Evolutionary conservation across 106 monocot species (phyloP).

Genomic region (Platanthera guangdongensis): DNA sequence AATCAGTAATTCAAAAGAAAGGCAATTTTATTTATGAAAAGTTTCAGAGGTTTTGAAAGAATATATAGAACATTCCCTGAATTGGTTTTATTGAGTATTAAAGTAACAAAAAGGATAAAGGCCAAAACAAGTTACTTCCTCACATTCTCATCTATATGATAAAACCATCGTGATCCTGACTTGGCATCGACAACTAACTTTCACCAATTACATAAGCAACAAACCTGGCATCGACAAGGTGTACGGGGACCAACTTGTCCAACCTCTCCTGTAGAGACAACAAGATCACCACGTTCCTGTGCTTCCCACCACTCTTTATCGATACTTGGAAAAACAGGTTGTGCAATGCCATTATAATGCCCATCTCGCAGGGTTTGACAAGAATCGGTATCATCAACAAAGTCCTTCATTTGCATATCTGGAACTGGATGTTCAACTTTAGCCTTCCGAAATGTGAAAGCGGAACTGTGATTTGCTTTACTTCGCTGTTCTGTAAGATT

Average conservation of each 20-base stretch:
- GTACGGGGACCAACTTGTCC: slow-evolving; percentile 93
- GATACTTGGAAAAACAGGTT: slow-evolving; percentile 12
- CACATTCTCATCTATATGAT: neutral
- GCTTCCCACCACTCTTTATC: slow-evolving; percentile 90
- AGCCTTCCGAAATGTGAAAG: slow-evolving; percentile 28
- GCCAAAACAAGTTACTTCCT: neutral
- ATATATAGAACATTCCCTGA: neutral
- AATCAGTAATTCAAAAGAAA: neutral
- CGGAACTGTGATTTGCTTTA: slow-evolving; percentile 23
- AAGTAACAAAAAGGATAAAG: neutral
- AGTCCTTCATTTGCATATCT: slow-evolving; percentile 74
- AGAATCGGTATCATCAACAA: slow-evolving; percentile 66
- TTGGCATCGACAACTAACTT: slow-evolving; percentile 20
- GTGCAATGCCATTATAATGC: slow-evolving; percentile 17
- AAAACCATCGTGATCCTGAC: neutral
- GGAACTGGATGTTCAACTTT: slow-evolving; percentile 28
- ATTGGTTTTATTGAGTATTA: neutral
- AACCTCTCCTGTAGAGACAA: slow-evolving; percentile 50
- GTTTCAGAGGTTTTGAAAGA: neutral
- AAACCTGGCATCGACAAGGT: slow-evolving; percentile 83
- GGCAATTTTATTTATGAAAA: neutral
- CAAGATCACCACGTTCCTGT: slow-evolving; percentile 59
- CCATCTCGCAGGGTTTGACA: slow-evolving; percentile 17
- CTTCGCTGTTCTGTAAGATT: slow-evolving; percentile 31
- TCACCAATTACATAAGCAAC: slow-evolving; percentile 9